A percentile compares a stretch with the other conserved stretches of the same genome.
These are phyloP conservation scores for Colletotrichum sp. DNA, from an alignment of 2,329 filamentous ascomycete genomes.

Conservation along the genomic window DNA sequence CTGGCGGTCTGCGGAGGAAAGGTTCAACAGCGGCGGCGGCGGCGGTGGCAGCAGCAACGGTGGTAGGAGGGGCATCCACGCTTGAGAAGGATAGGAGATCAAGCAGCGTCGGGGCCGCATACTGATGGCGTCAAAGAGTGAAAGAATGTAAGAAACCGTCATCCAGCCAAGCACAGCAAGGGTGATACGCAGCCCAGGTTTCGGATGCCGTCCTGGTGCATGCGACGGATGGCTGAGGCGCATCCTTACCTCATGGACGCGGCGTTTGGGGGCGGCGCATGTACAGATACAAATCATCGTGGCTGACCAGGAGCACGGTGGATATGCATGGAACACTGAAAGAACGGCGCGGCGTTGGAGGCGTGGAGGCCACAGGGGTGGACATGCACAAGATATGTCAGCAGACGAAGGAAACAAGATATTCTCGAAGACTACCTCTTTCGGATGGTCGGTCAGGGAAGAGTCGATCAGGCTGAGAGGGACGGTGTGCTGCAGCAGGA, in stretches of 20 bases:
- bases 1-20: constrained; percentile 53
- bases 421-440: constrained; percentile 7
- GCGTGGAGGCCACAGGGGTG: not conserved
- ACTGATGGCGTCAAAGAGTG: not conserved
- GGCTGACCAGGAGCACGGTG: not conserved
- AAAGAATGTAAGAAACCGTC: not conserved
- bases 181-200: not conserved
- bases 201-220: not conserved
- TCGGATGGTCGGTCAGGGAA: not conserved
- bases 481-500: not conserved
- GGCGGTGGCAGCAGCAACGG: not conserved
- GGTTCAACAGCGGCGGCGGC: constrained; percentile 28
- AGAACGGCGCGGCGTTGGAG: not conserved
- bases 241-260: not conserved
- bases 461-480: not conserved
- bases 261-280: not conserved
- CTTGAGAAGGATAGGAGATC: constrained; percentile 23
- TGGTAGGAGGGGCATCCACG: not conserved
- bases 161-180: not conserved
- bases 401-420: not conserved
- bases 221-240: not conserved
- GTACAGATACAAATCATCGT: not conserved
- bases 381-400: not conserved
- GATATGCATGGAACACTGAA: not conserved
- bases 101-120: constrained; percentile 22